Percentiles rank a stretch among this genome's conserved stretches.
These are phyloP conservation scores for Fusarium avenaceum DNA, from an alignment of 2,329 filamentous ascomycete genomes.

Conservation along the genomic window DNA sequence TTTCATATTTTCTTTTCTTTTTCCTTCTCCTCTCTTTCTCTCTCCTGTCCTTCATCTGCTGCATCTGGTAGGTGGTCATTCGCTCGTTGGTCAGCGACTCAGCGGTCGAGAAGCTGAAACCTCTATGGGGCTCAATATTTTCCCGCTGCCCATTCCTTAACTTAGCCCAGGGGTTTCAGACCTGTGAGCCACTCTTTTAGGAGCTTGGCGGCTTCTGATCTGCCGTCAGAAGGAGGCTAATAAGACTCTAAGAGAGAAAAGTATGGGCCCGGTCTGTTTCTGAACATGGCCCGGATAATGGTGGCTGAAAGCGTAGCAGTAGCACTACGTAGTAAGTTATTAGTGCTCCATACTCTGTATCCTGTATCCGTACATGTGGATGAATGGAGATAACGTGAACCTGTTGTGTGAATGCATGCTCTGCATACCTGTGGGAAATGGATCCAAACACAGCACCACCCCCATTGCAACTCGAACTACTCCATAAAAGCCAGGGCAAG, in stretches of 20 bases:
- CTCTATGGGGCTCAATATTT: conserved; percentile 27
- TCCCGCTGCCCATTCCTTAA: conserved; percentile 13
- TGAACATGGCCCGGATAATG: conserved; percentile 18
- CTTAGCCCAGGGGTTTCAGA: conserved; percentile 31
- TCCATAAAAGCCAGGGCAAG: background rate
- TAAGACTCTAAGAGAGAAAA: conserved; percentile 17
- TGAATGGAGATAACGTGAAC: conserved; percentile 2
- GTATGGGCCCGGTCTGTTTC: conserved; percentile 26
- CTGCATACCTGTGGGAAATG: conserved; percentile 18
- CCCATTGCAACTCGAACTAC: background rate
- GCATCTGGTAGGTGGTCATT: conserved; percentile 15
- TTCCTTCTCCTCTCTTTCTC: background rate
- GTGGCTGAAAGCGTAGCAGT: conserved; percentile 21
- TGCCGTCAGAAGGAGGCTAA: conserved; percentile 27
- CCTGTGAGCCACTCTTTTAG: conserved; percentile 27
- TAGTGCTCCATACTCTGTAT: too few species aligned
- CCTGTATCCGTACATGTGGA: background rate
- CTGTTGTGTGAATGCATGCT: background rate
- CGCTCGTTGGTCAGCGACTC: background rate
- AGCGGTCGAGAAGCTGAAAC: conserved; percentile 40
- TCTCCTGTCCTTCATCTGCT: conserved; percentile 9
- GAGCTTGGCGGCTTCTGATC: conserved; percentile 37
- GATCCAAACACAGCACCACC: background rate
- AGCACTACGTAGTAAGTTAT: too few species aligned
- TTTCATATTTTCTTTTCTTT: conserved; percentile 3